Base-by-base conservation (phyloP, 169 alveolate species). In the Eimeria nieschulzi region DNA sequence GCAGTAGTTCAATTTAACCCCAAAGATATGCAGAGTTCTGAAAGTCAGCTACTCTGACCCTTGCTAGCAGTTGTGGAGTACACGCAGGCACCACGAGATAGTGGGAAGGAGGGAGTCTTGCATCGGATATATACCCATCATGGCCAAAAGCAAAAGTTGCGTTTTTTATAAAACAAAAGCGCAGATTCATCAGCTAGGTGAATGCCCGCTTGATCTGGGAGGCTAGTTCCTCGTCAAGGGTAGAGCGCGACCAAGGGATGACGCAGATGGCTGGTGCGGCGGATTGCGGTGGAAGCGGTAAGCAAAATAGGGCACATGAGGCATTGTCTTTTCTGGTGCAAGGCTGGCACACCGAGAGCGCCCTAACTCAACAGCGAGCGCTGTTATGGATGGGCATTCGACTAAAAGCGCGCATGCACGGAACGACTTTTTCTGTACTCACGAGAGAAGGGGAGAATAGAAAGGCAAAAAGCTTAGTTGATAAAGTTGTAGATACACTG, bases 161-260 rank as follows among this genome's bases (percentile, higher is more conserved):
- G 95, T 80, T 56, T 93, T 96, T 33, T 95, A 95, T 68, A 96
- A 96, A 83, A 91, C 93, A 76, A 73, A 84, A 53, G 94, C 95
- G 70, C 97, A 97, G 76, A 92, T 97, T 76, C 94, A 96, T 46
- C 85, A 92, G 7, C 66, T 96, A 75, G 95, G 96, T 15, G 98
- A 97, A 91, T 97, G 98, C 80, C 97, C 98, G 5, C 84, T 87
- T 51, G 97, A 94, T 26, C 95, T 96, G 12, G 99, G 99, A 82
- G 99, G 99, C 25, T 99, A 99, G 95, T 99, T 99, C 96, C 98
- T 99, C 56, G 98, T 99, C 46, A 97, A 97, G 94, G 99, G 99
- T 10, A 46, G 98, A 98, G 90, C 96, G 98, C 64, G 99, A 99
- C 94, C 99, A 98, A 95, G 99, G 99, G 95, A 98, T 99, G 51